Evolutionary conservation across 2,329 filamentous ascomycete genomes (phyloP).

Genomic region (Nemania sp.): DNA sequence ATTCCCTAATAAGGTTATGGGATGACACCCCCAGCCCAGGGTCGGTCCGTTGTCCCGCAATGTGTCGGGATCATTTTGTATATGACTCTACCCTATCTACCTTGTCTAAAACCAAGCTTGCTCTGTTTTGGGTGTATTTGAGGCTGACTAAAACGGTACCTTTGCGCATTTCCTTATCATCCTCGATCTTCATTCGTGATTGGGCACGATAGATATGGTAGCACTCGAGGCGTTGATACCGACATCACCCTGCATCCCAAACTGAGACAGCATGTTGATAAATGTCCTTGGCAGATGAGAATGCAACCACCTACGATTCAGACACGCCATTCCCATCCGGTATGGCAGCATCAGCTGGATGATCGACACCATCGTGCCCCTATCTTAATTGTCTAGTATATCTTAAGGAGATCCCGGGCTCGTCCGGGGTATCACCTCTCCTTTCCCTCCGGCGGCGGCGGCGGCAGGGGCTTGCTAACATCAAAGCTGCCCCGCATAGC

Average conservation of each 20-base stretch:
- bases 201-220: conserved; percentile 18
- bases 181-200: conserved; percentile 18
- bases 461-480: background rate
- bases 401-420: conserved; percentile 5
- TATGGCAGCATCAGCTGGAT: conserved; percentile 6
- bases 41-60: conserved; percentile 27
- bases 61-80: conserved; percentile 3
- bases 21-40: conserved; percentile 2
- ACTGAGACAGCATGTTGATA: background rate
- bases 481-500: conserved; percentile 12
- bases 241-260: conserved; percentile 9
- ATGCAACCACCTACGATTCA: background rate
- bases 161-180: conserved; percentile 12
- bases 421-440: conserved; percentile 3
- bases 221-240: conserved; percentile 5
- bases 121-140: background rate
- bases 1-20: conserved; percentile 14
- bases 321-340: conserved; percentile 8
- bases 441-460: conserved; percentile 2
- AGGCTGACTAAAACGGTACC: conserved; percentile 11
- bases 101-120: conserved; percentile 1
- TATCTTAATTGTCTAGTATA: background rate
- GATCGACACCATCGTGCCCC: background rate
- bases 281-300: conserved; percentile 15
- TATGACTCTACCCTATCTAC: background rate